Percentiles rank a stretch among this genome's conserved stretches.
These are phyloP conservation scores for Chaetomium cochliodes DNA, from an alignment of 495 filamentous ascomycete genomes.

Conservation along the genomic window DNA sequence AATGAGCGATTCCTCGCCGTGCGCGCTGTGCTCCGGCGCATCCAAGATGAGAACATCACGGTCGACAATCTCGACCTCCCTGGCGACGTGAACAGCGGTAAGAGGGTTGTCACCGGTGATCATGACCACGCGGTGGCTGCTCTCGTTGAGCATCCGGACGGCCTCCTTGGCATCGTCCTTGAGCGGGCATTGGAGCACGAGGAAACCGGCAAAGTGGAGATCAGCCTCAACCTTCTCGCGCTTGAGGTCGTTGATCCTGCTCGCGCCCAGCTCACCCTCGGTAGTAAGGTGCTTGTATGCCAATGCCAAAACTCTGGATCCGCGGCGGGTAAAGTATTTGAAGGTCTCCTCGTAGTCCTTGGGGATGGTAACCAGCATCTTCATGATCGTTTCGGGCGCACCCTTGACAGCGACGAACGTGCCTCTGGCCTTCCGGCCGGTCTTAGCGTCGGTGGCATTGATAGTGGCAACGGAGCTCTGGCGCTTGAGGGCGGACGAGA, in stretches of 20 bases:
- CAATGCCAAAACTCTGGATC: constrained; percentile 87
- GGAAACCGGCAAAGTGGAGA: constrained; percentile 87
- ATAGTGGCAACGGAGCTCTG: constrained; percentile 92
- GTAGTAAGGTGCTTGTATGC: constrained; percentile 86
- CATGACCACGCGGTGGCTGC: constrained; percentile 97
- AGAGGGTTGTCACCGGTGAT: constrained; percentile 98
- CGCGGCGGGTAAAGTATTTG: constrained; percentile 95
- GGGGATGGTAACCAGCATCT: constrained; percentile 81
- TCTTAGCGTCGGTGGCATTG: constrained; percentile 61
- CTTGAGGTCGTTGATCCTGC: constrained; percentile 86
- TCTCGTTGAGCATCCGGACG: constrained; percentile 97
- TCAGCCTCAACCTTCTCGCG: constrained; percentile 87
- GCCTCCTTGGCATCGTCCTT: constrained; percentile 95
- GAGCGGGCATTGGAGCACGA: constrained; percentile 90
- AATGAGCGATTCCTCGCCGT: constrained; percentile 75
- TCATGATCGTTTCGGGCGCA: constrained; percentile 91
- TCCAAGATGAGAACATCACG: constrained; percentile 93
- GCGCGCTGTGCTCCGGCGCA: constrained; percentile 79
- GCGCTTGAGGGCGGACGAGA: constrained; percentile 93
- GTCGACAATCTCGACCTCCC: constrained; percentile 96
- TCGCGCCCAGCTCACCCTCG: constrained; percentile 75
- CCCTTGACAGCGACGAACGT: constrained; percentile 96
- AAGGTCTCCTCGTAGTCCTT: constrained; percentile 95
- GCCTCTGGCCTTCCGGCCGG: constrained; percentile 67
- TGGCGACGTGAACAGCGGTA: constrained; percentile 92